Evolutionary conservation across 2,329 filamentous ascomycete genomes (phyloP).

Genomic region (Metarhizium guizhouense): DNA sequence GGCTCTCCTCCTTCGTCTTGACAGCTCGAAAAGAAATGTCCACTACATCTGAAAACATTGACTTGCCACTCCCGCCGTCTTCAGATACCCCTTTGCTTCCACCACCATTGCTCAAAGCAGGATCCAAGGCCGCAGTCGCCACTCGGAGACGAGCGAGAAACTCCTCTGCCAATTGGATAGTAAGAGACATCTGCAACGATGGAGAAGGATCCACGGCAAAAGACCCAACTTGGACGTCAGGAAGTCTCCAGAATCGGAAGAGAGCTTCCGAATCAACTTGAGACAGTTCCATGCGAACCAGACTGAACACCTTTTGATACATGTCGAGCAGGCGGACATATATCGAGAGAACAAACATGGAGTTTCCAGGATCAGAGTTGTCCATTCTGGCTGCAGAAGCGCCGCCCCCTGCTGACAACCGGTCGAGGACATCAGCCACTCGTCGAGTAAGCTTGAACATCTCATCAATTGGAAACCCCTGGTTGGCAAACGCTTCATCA

Average conservation of each 20-base stretch:
- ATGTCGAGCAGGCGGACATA: conserved; percentile 31
- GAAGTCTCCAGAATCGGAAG: conserved; percentile 30
- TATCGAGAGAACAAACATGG: conserved; percentile 28
- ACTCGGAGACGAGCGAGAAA: conserved; percentile 26
- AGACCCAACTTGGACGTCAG: conserved; percentile 30
- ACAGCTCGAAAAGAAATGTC: conserved; percentile 21
- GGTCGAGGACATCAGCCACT: conserved; percentile 26
- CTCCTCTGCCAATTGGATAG: conserved; percentile 32
- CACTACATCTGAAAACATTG: conserved; percentile 24
- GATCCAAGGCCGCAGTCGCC: conserved; percentile 21
- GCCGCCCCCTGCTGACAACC: conserved; percentile 10
- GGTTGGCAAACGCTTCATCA: conserved; percentile 12
- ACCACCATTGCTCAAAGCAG: conserved; percentile 9
- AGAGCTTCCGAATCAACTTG: conserved; percentile 16
- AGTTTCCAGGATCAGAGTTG: conserved; percentile 25
- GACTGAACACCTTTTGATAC: conserved; percentile 29
- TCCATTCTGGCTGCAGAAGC: conserved; percentile 13
- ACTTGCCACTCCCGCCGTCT: conserved; percentile 12
- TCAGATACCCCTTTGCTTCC: conserved; percentile 1
- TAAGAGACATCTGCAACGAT: conserved; percentile 32
- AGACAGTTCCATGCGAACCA: conserved; percentile 24
- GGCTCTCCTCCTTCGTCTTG: conserved; percentile 23
- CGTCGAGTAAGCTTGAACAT: conserved; percentile 31
- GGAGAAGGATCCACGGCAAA: conserved; percentile 30
- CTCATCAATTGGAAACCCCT: conserved; percentile 29